A percentile compares a stretch with the other conserved stretches of the same genome.
These are phyloP conservation scores for Fusarium dimerum DNA, from an alignment of 2,329 filamentous ascomycete species.

Conservation along the genomic window DNA sequence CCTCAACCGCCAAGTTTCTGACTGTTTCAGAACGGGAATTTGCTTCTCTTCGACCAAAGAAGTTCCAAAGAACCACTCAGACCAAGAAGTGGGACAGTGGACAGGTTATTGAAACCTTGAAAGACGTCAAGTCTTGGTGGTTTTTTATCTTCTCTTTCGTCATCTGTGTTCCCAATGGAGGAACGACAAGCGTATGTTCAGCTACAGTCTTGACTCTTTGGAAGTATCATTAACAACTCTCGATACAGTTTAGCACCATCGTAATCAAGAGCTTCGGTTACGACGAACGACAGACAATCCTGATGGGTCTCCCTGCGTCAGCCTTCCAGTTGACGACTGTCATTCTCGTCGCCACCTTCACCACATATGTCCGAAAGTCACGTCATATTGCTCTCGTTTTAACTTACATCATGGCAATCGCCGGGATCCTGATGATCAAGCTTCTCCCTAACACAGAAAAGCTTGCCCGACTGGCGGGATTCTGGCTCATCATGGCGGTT, in stretches of 20 bases:
- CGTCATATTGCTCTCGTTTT: conserved; percentile 11
- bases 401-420: conserved; percentile 14
- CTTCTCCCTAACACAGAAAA: conserved; percentile 13
- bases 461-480: conserved; percentile 20
- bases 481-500: conserved; percentile 55
- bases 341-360: conserved; percentile 13
- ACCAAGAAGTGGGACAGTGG: conserved; percentile 10
- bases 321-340: conserved; percentile 20
- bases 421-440: conserved; percentile 20
- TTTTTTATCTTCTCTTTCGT: conserved; percentile 20
- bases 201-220: neutral
- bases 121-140: conserved; percentile 25
- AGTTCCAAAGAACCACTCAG: conserved; percentile 12
- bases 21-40: conserved; percentile 10
- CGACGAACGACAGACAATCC: conserved; percentile 14
- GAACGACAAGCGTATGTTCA: conserved; percentile 9
- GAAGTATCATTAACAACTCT: neutral
- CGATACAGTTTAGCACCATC: conserved; percentile 19
- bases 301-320: conserved; percentile 12
- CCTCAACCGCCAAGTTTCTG: conserved; percentile 18
- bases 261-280: conserved; percentile 24
- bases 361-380: conserved; percentile 12
- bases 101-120: conserved; percentile 26
- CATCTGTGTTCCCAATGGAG: conserved; percentile 17
- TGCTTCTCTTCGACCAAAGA: conserved; percentile 8